Conservation (phyloP, 177 flowering plant genomes). For the Tripterygium wilfordii region DNA sequence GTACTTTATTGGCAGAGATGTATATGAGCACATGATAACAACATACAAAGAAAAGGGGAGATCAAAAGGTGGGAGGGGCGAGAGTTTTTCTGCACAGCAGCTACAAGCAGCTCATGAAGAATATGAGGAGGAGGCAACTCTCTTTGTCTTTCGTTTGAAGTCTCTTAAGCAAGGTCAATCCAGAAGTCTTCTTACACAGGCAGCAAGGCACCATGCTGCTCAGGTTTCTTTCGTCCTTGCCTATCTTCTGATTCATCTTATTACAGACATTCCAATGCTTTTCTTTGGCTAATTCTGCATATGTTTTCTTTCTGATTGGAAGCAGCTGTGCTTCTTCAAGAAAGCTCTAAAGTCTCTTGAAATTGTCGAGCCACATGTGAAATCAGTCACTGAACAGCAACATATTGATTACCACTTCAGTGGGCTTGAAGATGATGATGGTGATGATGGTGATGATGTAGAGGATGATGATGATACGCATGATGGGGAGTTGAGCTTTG, state of each 20-base stretch:
- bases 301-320: conserved; percentile 19
- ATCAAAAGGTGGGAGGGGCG: conserved; percentile 54
- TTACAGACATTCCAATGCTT: too few relatives aligned
- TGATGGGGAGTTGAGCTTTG: conserved; percentile 79
- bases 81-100: conserved; percentile 46
- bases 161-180: conserved; percentile 89
- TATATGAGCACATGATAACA: conserved; percentile 49
- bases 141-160: conserved; percentile 80
- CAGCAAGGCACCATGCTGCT: conserved; percentile 93
- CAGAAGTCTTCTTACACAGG: conserved; percentile 88
- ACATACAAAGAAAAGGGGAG: conserved; percentile 58
- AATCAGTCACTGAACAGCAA: conserved; percentile 51
- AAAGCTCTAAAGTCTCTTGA: conserved; percentile 68
- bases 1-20: conserved; percentile 33
- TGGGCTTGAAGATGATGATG: conserved; percentile 71
- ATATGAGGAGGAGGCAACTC: conserved; percentile 75
- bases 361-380: conserved; percentile 73
- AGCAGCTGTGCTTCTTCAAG: conserved; percentile 74
- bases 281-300: too few relatives aligned
- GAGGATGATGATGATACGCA: conserved; percentile 26
- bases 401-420: conserved; percentile 86
- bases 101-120: conserved; percentile 66
- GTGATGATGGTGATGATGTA: conserved; percentile 42
- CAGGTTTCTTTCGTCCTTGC: conserved; percentile 72
- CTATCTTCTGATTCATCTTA: conserved; percentile 2